These are phyloP conservation scores for Coemansia sp. DNA, from an alignment of 192 early-diverging fungal species.

Conservation along the genomic window DNA sequence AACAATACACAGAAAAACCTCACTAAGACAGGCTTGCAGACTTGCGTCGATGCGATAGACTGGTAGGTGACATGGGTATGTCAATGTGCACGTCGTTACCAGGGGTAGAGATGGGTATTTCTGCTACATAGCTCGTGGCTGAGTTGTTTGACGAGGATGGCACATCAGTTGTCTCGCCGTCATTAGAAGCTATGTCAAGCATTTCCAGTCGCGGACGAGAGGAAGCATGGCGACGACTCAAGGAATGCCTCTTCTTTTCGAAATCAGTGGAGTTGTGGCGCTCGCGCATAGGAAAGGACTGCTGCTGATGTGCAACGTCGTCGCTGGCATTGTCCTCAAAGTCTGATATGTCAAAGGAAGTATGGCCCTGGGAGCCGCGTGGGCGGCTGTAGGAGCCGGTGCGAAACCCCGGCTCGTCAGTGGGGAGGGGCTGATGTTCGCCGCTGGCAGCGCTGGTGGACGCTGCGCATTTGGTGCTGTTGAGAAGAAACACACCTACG, in stretches of 20 bases:
- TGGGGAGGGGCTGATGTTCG: slow-evolving; percentile 49
- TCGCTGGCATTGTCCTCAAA: slow-evolving; percentile 34
- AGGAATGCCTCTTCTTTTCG: slow-evolving; percentile 37
- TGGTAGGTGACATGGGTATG: slow-evolving; percentile 40
- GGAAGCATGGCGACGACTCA: slow-evolving; percentile 26
- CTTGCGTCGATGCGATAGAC: slow-evolving; percentile 28
- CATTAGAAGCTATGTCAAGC: slow-evolving; percentile 19
- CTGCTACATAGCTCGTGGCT: slow-evolving; percentile 28
- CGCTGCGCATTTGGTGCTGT: slow-evolving; percentile 51
- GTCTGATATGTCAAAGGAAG: slow-evolving; percentile 42
- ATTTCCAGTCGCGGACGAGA: slow-evolving; percentile 12
- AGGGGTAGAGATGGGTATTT: slow-evolving; percentile 21
- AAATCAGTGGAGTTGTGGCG: slow-evolving; percentile 31
- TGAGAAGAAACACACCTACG: slow-evolving; percentile 85
- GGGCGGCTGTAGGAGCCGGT: slow-evolving; percentile 31
- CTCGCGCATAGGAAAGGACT: slow-evolving; percentile 51
- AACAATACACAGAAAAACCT: background rate
- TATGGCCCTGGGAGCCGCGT: slow-evolving; percentile 18
- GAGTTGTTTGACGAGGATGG: slow-evolving; percentile 47
- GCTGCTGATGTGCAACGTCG: slow-evolving; percentile 13
- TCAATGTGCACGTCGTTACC: slow-evolving; percentile 41
- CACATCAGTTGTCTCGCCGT: slow-evolving; percentile 37
- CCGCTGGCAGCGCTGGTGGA: slow-evolving; percentile 9
- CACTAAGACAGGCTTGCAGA: slow-evolving; percentile 7
- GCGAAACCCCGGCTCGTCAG: slow-evolving; percentile 42